phyloP scores from a whole-genome alignment of 805 yeast species.

The Kodamaea hsintzibuensis region DNA sequence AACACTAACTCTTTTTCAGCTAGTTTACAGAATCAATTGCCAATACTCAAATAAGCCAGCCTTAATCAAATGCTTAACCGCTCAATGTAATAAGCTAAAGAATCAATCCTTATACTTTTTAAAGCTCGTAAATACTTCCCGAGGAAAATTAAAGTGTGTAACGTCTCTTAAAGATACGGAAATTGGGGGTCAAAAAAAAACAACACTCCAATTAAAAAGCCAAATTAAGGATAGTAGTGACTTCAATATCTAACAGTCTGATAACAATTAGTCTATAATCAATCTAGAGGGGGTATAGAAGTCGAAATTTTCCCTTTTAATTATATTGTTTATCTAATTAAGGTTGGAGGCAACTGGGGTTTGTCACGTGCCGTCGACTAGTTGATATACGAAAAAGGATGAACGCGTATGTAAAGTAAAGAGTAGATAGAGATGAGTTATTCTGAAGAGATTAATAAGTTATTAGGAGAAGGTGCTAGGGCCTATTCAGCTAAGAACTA shows the following conservation, averaged over 20 bases:
- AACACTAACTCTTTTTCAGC: no score
- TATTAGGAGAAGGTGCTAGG: constrained; percentile 63
- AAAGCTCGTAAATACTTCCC: not conserved
- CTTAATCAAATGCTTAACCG: no score
- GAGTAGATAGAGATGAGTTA: constrained; percentile 16
- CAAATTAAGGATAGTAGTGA: not conserved
- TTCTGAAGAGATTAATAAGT: constrained; percentile 43
- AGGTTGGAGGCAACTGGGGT: not conserved
- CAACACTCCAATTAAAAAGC: not conserved
- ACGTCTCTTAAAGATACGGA: not conserved
- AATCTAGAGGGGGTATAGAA: not conserved
- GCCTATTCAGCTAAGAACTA: constrained; percentile 63
- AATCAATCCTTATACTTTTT: no score
- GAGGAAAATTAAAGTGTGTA: not conserved
- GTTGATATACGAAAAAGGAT: not conserved
- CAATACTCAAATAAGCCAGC: no score
- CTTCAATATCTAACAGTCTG: not conserved
- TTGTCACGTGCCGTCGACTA: not conserved
- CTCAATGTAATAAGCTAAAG: no score
- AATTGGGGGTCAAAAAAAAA: not conserved
- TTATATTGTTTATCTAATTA: not conserved
- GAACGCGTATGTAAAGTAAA: not conserved
- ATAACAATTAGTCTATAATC: not conserved
- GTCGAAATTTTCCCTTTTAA: not conserved
- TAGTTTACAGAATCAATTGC: no score